Percentiles rank a stretch among this genome's conserved stretches.
Conservation (phyloP, 495 filamentous ascomycete genomes). For the Penicillium mononematosum region DNA sequence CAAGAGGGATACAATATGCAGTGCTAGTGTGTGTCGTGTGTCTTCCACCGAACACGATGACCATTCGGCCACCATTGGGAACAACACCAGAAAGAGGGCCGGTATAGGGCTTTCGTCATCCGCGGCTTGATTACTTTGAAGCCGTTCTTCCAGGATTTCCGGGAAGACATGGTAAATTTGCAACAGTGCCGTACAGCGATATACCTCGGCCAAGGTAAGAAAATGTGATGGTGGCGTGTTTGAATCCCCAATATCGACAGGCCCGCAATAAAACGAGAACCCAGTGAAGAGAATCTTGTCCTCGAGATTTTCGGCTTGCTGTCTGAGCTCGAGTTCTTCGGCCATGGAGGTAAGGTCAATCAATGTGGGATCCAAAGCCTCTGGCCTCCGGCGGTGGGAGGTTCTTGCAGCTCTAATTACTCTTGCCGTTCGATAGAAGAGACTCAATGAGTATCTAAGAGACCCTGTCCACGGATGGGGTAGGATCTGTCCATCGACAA, state of each 20-base stretch:
- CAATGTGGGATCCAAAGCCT: slow-evolving; percentile 14
- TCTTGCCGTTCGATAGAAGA: slow-evolving; percentile 26
- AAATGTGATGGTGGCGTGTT: slow-evolving; percentile 30
- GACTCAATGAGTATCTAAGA: slow-evolving; percentile 20
- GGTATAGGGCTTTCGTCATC: slow-evolving; percentile 11
- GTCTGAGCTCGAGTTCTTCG: slow-evolving; percentile 23
- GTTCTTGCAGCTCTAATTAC: slow-evolving; percentile 22
- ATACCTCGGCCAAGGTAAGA: slow-evolving; percentile 26
- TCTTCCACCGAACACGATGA: slow-evolving; percentile 15
- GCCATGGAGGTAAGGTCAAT: slow-evolving; percentile 24
- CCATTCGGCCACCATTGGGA: slow-evolving; percentile 4
- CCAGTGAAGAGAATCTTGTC: slow-evolving; percentile 25
- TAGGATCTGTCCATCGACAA: slow-evolving; percentile 26
- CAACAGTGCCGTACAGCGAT: slow-evolving; percentile 26
- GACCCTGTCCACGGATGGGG: slow-evolving; percentile 31
- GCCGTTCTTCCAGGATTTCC: slow-evolving; percentile 22
- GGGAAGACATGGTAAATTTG: slow-evolving; percentile 32
- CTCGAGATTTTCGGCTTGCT: slow-evolving; percentile 23
- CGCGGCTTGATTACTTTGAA: slow-evolving; percentile 12
- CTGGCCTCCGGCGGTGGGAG: slow-evolving; percentile 13
- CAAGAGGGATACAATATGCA: slow-evolving; percentile 28
- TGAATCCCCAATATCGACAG: slow-evolving; percentile 26
- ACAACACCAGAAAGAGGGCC: slow-evolving; percentile 23
- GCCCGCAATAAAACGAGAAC: slow-evolving; percentile 26
- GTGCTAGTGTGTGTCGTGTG: slow-evolving; percentile 20